Conservation (phyloP, 2,329 filamentous ascomycete genomes). For the Elsinoe arachidis region DNA sequence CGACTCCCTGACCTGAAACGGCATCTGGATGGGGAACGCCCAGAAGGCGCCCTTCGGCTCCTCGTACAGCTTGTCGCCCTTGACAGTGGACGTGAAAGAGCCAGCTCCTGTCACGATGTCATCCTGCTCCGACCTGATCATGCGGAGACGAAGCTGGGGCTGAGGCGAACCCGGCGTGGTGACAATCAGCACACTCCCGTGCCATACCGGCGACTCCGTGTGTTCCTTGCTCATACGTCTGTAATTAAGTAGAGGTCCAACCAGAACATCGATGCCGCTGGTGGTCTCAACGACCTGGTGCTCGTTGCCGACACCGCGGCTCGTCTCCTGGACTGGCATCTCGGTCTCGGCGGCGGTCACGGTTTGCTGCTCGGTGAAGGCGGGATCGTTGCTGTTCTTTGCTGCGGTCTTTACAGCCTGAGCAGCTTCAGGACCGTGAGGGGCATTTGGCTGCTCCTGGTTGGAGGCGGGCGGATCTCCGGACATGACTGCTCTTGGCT, state of each 20-base stretch:
- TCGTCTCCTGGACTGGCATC: background rate
- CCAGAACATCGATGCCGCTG: slow-evolving; percentile 48
- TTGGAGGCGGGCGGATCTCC: background rate
- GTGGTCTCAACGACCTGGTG: slow-evolving; percentile 25
- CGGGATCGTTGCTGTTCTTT: slow-evolving; percentile 6
- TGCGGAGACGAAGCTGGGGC: slow-evolving; percentile 50
- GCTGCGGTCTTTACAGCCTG: background rate
- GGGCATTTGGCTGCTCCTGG: background rate
- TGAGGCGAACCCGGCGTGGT: slow-evolving; percentile 60
- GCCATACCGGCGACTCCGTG: slow-evolving; percentile 50
- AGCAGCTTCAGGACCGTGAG: background rate
- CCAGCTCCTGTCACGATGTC: slow-evolving; percentile 16
- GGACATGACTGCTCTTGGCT: background rate
- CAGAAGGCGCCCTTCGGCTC: slow-evolving; percentile 52
- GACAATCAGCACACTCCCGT: slow-evolving; percentile 79
- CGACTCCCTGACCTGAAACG: slow-evolving; percentile 61
- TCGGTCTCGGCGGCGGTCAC: slow-evolving; percentile 6
- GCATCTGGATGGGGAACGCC: slow-evolving; percentile 52
- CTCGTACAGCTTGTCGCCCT: slow-evolving; percentile 51
- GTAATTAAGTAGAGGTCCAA: slow-evolving; percentile 71
- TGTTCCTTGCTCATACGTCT: slow-evolving; percentile 56
- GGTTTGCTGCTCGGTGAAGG: slow-evolving; percentile 6
- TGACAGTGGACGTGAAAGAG: slow-evolving; percentile 26
- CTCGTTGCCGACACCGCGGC: slow-evolving; percentile 6
- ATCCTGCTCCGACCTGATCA: slow-evolving; percentile 38